Evolutionary conservation across 257 asterid species (phyloP).

Genomic region (Capsicum chinense): DNA sequence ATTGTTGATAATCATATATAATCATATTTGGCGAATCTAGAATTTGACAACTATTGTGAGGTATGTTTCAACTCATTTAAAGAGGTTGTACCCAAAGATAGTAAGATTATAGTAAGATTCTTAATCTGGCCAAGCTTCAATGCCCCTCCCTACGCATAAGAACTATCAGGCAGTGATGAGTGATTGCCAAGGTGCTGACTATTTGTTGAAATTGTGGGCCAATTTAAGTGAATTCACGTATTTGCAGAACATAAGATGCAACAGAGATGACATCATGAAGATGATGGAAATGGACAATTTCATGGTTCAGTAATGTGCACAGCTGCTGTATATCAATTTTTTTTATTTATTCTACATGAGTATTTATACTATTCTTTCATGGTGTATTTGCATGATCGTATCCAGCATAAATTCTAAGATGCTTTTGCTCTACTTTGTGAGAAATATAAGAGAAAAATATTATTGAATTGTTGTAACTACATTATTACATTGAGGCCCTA

Average conservation of each 20-base stretch:
- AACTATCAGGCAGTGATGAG: conserved; percentile 15
- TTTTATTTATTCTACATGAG: not conserved
- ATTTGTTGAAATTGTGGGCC: conserved; percentile 19
- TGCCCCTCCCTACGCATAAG: not conserved
- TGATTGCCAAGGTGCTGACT: not conserved
- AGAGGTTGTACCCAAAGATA: conserved; percentile 15
- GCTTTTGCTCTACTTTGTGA: not conserved
- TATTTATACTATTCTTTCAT: not conserved
- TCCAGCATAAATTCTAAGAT: not conserved
- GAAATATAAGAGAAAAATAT: too few relatives aligned
- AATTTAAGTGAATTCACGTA: not conserved
- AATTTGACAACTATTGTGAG: not conserved
- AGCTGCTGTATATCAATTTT: not conserved
- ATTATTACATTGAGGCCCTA: too few relatives aligned
- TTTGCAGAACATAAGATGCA: not conserved
- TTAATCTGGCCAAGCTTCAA: not conserved
- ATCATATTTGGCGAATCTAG: not conserved
- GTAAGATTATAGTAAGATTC: not conserved
- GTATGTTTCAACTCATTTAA: not conserved
- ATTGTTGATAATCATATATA: not conserved
- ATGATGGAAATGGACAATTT: conserved; percentile 1
- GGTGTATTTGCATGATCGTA: conserved; percentile 14
- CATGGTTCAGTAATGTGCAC: conserved; percentile 14
- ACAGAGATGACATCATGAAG: not conserved
- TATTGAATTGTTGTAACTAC: too few relatives aligned